Base-by-base conservation (phyloP, 2,329 filamentous ascomycete species). In the Claviceps arundinis region DNA sequence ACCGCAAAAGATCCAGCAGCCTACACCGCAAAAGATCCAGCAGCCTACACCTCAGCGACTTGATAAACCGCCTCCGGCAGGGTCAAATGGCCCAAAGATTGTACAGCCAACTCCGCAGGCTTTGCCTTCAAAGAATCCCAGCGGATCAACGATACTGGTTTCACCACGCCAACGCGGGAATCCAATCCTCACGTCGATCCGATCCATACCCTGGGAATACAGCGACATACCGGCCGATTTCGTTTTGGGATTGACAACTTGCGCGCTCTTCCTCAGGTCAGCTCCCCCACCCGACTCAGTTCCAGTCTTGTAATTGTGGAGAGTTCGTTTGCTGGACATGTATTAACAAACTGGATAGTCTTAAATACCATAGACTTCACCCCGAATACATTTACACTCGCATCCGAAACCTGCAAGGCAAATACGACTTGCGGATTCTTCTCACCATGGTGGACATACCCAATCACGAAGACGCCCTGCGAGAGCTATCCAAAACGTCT, bases 311-410 rank as follows among this genome's bases (percentile, higher is more conserved):
- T 5, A 2, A 11, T 14, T 16, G 11, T 14, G 9, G 5, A 9
- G 3, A 4, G 13, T 47, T 13, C 6, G 6, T 24, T 11, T 14
- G 17, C 5, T 34, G 24, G 14, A 17, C 40, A 9, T 41, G n/a
- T 42, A 37, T 43, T 52, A 26, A 49, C 30, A 4, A 41, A 51
- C 6, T 34, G 19, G 7, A 13, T 52, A 76, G 88, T 47, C 78
- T 98, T 51, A 98, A 97, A 68, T 98, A 98, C 68, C 93, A 98
- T 68, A 88, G 91, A 30, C 77, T 98, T 50, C 93, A 98, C 64
- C 93, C 93, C 1, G 93, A 98, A 69, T 98, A 98, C 72, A 89
- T 98, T 61, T 97, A 97, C 72, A 89, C 85, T 24, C 85, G 93
- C 53, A 94, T 98, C 59, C 84, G 86, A 50, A 81, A 83, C 48